phyloP scores from a whole-genome alignment of 805 yeast species.

The Saturnispora quitensis region DNA sequence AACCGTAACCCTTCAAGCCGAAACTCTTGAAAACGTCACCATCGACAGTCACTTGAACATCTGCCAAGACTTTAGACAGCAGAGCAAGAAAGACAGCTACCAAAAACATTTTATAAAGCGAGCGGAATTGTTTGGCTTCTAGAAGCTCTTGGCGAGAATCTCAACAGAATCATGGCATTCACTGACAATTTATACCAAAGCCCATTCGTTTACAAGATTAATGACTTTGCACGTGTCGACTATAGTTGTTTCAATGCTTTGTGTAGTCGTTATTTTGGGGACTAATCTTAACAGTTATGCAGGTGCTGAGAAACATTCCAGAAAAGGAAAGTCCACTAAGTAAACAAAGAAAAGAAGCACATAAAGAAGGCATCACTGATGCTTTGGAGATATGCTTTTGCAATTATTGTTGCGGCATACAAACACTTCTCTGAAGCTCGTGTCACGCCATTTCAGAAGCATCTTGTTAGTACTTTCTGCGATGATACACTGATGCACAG shows the following conservation, averaged over 20 bases:
- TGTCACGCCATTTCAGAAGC: too few relatives aligned
- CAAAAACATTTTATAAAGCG: background rate
- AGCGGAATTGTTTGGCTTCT: background rate
- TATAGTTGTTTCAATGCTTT: background rate
- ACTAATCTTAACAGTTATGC: background rate
- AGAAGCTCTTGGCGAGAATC: background rate
- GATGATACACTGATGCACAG: too few relatives aligned
- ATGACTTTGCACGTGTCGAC: background rate
- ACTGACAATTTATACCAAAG: background rate
- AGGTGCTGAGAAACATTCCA: background rate
- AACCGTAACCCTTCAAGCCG: slow-evolving; percentile 26
- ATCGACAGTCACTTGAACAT: slow-evolving; percentile 16
- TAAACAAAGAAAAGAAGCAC: background rate
- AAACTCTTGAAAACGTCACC: slow-evolving; percentile 19
- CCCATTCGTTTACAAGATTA: background rate
- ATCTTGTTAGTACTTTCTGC: too few relatives aligned
- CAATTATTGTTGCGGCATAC: too few relatives aligned
- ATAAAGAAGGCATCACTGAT: too few relatives aligned
- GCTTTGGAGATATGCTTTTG: too few relatives aligned
- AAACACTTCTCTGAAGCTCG: too few relatives aligned
- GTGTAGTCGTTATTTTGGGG: background rate
- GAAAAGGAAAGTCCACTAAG: background rate
- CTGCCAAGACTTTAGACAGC: slow-evolving; percentile 8
- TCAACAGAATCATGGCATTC: background rate
- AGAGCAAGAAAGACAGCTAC: slow-evolving; percentile 8